A percentile compares a stretch with the other conserved stretches of the same genome.
These are phyloP conservation scores for Aspergillus niger DNA, from an alignment of 2,329 filamentous ascomycete genomes.

Conservation along the genomic window DNA sequence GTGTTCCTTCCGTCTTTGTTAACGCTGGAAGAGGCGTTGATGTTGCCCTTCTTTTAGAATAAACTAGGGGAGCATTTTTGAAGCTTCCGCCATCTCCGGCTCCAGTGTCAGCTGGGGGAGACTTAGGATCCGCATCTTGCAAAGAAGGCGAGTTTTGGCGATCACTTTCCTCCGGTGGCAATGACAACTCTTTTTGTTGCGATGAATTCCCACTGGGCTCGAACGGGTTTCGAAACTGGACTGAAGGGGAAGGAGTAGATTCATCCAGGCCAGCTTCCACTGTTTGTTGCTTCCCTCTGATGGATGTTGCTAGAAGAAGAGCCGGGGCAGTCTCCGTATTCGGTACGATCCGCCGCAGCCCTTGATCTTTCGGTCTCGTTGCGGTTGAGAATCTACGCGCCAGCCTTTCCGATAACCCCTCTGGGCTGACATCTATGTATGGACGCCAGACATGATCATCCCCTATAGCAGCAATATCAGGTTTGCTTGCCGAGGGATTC, in stretches of 20 bases:
- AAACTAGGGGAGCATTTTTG: conserved; percentile 30
- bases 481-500: conserved; percentile 2
- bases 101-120: conserved; percentile 21
- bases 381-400: conserved; percentile 45
- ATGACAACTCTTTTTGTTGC: conserved; percentile 10
- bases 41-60: conserved; percentile 33
- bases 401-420: conserved; percentile 32
- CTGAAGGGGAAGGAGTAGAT: conserved; percentile 22
- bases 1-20: conserved; percentile 30
- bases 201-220: conserved; percentile 15
- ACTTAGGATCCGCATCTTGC: conserved; percentile 30
- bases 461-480: conserved; percentile 6
- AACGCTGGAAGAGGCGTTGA: conserved; percentile 32
- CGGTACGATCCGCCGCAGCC: conserved; percentile 48
- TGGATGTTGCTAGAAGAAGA: conserved; percentile 49
- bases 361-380: conserved; percentile 36
- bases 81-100: conserved; percentile 35
- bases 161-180: conserved; percentile 13
- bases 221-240: conserved; percentile 39
- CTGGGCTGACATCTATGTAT: conserved; percentile 39
- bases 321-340: conserved; percentile 49
- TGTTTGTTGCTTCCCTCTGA: conserved; percentile 30
- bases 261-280: conserved; percentile 28
- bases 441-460: conserved; percentile 38
- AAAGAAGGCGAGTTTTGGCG: conserved; percentile 20